Percentiles rank a stretch among this genome's conserved stretches.
Evolutionary conservation across 495 filamentous ascomycete genomes (phyloP).

Genomic region (Aspergillus coremiiformis): DNA sequence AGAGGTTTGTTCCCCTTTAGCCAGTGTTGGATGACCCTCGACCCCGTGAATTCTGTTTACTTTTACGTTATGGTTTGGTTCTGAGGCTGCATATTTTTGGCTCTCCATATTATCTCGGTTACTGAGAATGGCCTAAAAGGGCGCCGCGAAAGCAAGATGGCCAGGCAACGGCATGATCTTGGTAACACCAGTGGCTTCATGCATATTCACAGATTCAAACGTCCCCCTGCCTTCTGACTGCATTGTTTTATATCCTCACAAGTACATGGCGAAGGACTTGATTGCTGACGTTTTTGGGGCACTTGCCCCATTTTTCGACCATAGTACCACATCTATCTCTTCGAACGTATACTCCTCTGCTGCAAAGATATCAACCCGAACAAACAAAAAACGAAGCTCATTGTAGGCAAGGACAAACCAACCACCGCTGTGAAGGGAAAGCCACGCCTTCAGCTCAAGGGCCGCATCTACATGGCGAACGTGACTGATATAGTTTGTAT

Average conservation of each 20-base stretch:
- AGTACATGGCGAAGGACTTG: background rate
- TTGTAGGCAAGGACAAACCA: slow-evolving; percentile 58
- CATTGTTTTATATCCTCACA: background rate
- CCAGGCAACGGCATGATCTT: too few species aligned
- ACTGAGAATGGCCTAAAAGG: too few species aligned
- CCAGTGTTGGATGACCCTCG: slow-evolving; percentile 5
- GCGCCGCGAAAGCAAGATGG: too few species aligned
- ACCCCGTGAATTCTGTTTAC: slow-evolving; percentile 1
- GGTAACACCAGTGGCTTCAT: too few species aligned
- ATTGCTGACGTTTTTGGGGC: slow-evolving; percentile 24
- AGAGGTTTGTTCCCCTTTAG: slow-evolving; percentile 54
- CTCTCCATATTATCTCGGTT: background rate
- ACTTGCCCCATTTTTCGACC: slow-evolving; percentile 6
- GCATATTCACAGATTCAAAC: too few species aligned
- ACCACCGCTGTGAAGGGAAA: slow-evolving; percentile 65
- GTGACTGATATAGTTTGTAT: slow-evolving; percentile 87
- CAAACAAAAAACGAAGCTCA: slow-evolving; percentile 70
- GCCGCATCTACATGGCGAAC: slow-evolving; percentile 98
- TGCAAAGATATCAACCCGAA: slow-evolving; percentile 91
- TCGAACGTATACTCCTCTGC: slow-evolving; percentile 89
- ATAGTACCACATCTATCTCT: slow-evolving; percentile 95
- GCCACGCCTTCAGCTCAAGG: slow-evolving; percentile 84
- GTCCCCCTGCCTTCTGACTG: too few species aligned
- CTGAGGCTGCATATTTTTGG: background rate
- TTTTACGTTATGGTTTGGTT: slow-evolving; percentile 2